Evolutionary conservation across 2,329 filamentous ascomycete genomes (phyloP).

Genomic region (Penicillium psychrosexuale): DNA sequence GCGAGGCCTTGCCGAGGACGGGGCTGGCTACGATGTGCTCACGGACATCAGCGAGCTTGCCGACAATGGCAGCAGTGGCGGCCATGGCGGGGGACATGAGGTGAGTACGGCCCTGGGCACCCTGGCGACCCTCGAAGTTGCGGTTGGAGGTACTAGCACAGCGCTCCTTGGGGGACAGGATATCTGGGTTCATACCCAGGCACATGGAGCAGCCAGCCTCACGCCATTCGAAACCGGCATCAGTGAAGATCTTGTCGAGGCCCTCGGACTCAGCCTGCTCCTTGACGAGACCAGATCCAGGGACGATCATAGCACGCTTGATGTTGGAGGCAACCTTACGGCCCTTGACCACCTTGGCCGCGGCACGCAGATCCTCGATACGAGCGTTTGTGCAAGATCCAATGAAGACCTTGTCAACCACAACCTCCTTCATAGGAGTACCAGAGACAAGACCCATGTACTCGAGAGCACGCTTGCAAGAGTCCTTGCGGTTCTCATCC

Average conservation of each 20-base stretch:
- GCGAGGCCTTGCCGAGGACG: slow-evolving; percentile 50
- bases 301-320: slow-evolving; percentile 93
- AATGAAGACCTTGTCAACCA: slow-evolving; percentile 94
- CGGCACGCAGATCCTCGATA: slow-evolving; percentile 90
- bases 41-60: slow-evolving; percentile 88
- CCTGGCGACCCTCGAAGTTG: slow-evolving; percentile 96
- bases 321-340: slow-evolving; percentile 83
- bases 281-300: slow-evolving; percentile 92
- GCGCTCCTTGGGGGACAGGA: slow-evolving; percentile 84
- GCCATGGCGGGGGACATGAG: slow-evolving; percentile 98
- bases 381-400: slow-evolving; percentile 96
- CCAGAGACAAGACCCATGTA: slow-evolving; percentile 93
- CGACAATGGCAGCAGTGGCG: slow-evolving; percentile 81
- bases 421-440: slow-evolving; percentile 87
- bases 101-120: slow-evolving; percentile 85
- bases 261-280: slow-evolving; percentile 86
- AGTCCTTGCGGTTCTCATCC: slow-evolving; percentile 73
- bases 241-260: slow-evolving; percentile 84
- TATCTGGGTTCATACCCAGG: slow-evolving; percentile 98
- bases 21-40: slow-evolving; percentile 60
- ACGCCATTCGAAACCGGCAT: slow-evolving; percentile 95
- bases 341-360: slow-evolving; percentile 80
- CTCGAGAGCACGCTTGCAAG: slow-evolving; percentile 77
- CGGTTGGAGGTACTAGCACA: slow-evolving; percentile 95
- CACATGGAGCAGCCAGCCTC: slow-evolving; percentile 99